Evolutionary conservation across 805 yeast genomes (phyloP).

Genomic region (Metschnikowia shivogae): DNA sequence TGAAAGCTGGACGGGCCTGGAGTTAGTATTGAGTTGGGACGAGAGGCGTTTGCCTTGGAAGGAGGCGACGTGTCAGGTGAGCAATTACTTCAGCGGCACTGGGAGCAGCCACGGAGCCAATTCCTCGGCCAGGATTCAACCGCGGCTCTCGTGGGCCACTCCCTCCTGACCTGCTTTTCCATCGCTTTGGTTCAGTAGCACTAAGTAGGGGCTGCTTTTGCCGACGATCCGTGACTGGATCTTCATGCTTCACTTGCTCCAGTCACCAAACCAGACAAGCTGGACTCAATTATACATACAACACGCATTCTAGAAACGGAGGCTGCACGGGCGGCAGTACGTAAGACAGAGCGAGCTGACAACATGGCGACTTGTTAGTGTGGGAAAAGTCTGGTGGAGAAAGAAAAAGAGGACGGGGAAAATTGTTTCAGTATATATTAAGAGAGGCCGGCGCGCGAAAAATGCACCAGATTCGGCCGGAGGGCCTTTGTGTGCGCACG

Average conservation of each 20-base stretch:
- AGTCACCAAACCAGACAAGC: neutral
- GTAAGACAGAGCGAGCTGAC: conserved; percentile 80
- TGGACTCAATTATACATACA: conserved; percentile 19
- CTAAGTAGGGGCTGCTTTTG: no score
- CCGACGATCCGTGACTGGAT: no score
- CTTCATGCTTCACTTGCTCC: no score
- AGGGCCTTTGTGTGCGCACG: conserved; percentile 11
- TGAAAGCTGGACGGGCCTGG: conserved; percentile 69
- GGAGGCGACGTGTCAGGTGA: no score
- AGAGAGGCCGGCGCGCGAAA: conserved; percentile 18
- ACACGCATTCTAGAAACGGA: conserved; percentile 26
- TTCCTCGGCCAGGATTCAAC: no score
- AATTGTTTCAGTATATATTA: conserved; percentile 16
- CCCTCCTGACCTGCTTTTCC: no score
- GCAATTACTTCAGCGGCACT: no score
- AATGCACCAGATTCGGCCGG: conserved; percentile 20
- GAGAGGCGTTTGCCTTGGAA: no score
- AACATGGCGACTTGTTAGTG: conserved; percentile 49
- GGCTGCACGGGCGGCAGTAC: conserved; percentile 80
- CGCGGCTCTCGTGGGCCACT: no score
- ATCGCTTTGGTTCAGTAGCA: no score
- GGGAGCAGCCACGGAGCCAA: no score
- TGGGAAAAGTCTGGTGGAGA: conserved; percentile 16
- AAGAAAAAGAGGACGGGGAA: conserved; percentile 15
- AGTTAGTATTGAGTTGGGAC: conserved; percentile 26